These are phyloP conservation scores for Oryza longistaminata DNA, from an alignment of 176 grass and related monocot genomes.

Conservation along the genomic window DNA sequence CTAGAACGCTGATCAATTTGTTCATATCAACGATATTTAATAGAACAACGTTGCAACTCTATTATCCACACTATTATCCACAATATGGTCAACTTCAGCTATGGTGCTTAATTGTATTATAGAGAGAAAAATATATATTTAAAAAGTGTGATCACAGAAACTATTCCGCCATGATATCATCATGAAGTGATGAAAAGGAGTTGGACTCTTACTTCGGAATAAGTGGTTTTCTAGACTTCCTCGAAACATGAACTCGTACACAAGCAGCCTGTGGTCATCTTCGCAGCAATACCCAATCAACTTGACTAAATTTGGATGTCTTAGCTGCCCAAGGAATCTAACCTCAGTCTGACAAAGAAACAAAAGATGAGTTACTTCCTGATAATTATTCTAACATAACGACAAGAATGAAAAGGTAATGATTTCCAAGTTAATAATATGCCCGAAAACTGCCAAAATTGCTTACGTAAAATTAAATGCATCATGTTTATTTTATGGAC, in stretches of 20 bases:
- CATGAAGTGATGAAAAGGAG: background rate
- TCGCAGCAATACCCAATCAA: constrained; percentile 99
- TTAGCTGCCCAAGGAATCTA: constrained; percentile 92
- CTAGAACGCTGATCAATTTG: background rate
- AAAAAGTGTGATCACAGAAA: constrained; percentile 3
- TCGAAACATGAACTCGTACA: constrained; percentile 99
- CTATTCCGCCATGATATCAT: constrained; percentile 4
- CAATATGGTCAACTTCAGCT: background rate
- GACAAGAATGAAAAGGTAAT: background rate
- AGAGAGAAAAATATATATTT: constrained; percentile 25
- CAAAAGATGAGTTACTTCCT: constrained; percentile 16
- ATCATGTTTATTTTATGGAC: background rate
- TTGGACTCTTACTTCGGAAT: constrained; percentile 83
- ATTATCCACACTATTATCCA: background rate
- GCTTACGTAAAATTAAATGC: background rate
- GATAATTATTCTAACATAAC: background rate
- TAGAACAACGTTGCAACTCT: constrained; percentile 4
- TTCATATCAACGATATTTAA: background rate
- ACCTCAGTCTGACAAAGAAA: constrained; percentile 79
- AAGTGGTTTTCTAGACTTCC: constrained; percentile 99
- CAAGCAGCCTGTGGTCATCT: constrained; percentile 94
- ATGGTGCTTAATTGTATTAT: background rate
- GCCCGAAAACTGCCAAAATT: background rate
- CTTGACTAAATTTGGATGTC: constrained; percentile 99
- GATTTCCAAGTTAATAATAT: background rate